These are phyloP conservation scores for Epichloe elymi DNA, from an alignment of 2,329 filamentous ascomycete species.

Conservation along the genomic window DNA sequence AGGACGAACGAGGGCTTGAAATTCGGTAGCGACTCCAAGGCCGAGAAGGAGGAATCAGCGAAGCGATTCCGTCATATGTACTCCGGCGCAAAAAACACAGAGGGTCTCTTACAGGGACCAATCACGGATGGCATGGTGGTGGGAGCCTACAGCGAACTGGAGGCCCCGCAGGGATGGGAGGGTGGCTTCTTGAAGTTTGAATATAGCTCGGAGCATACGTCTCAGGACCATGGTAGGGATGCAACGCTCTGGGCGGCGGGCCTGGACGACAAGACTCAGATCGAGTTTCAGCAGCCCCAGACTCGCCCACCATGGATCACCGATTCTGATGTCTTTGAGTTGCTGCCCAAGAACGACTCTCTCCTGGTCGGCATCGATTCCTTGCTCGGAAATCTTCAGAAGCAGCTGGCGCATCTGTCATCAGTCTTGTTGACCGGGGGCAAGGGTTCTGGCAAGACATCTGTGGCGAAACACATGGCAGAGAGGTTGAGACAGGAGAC, in stretches of 20 bases:
- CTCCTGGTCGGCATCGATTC: conserved; percentile 74
- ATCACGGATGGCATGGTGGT: conserved; percentile 81
- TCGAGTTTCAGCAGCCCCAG: conserved; percentile 67
- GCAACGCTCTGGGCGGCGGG: conserved; percentile 59
- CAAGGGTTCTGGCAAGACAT: conserved; percentile 81
- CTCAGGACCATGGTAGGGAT: conserved; percentile 32
- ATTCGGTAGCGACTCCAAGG: conserved; percentile 78
- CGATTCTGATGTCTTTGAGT: conserved; percentile 33
- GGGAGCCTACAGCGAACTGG: conserved; percentile 40
- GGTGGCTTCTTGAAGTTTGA: conserved; percentile 77
- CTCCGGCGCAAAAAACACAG: conserved; percentile 36
- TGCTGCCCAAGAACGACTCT: conserved; percentile 42
- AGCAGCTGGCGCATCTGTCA: conserved; percentile 70
- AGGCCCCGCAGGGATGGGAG: conserved; percentile 52
- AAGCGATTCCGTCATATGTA: conserved; percentile 63
- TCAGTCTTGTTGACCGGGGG: conserved; percentile 84
- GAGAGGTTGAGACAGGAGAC: conserved; percentile 57
- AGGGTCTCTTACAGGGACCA: conserved; percentile 65
- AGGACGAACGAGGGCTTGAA: conserved; percentile 55
- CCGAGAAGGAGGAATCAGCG: conserved; percentile 64
- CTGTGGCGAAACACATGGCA: conserved; percentile 62
- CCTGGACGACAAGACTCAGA: conserved; percentile 55
- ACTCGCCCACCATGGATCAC: conserved; percentile 46
- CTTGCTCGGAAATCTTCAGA: conserved; percentile 57
- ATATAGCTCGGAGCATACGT: conserved; percentile 17